Percentiles rank a stretch among this genome's conserved stretches.
These are phyloP conservation scores for Penicillium polonicum DNA, from an alignment of 2,329 filamentous ascomycete species.

Conservation along the genomic window DNA sequence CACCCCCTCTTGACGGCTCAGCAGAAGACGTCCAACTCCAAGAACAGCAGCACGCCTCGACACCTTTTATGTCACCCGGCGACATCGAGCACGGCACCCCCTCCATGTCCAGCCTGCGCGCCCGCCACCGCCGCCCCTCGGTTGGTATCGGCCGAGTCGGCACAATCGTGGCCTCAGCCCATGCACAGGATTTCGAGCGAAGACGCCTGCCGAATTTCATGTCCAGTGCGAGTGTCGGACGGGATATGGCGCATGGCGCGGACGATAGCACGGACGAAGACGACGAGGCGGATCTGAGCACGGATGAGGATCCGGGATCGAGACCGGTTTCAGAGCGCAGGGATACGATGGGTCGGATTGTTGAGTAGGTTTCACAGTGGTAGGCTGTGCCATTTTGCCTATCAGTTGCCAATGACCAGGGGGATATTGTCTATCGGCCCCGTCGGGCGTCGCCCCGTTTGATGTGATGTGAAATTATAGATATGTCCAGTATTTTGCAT, in stretches of 20 bases:
- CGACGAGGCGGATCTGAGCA: constrained; percentile 33
- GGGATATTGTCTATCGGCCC: neutral
- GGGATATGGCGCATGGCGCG: constrained; percentile 33
- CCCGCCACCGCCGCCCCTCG: constrained; percentile 29
- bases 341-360: constrained; percentile 6
- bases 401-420: neutral
- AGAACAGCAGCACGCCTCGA: constrained; percentile 21
- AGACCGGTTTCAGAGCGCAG: neutral
- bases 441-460: neutral
- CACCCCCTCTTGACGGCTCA: constrained; percentile 15
- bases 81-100: constrained; percentile 34
- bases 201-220: constrained; percentile 57
- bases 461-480: constrained; percentile 3
- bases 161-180: constrained; percentile 75
- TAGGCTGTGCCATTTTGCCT: neutral
- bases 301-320: constrained; percentile 27
- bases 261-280: constrained; percentile 42
- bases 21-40: constrained; percentile 28
- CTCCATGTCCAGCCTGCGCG: constrained; percentile 25
- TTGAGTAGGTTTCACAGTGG: constrained; percentile 1
- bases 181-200: constrained; percentile 90
- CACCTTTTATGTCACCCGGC: constrained; percentile 19
- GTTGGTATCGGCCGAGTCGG: constrained; percentile 55
- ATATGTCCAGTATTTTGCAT: constrained; percentile 1
- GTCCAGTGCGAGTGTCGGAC: constrained; percentile 35